Evolutionary conservation across 345 rosid species (phyloP), one percentile per base, ranked within the genome.

Genomic region (Bruguiera gymnorhiza): DNA sequence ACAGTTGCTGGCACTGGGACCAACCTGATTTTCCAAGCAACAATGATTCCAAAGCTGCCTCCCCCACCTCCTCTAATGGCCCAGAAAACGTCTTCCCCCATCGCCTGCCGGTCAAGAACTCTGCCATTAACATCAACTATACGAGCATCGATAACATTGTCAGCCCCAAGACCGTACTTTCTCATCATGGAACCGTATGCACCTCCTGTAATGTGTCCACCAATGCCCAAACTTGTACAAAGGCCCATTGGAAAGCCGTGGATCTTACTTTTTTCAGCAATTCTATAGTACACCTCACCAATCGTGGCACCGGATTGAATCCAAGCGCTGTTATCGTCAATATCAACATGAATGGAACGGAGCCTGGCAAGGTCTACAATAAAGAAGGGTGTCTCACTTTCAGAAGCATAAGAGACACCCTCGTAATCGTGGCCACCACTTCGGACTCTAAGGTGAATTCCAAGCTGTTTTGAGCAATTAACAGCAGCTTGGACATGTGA

Each of bases 51-150:
- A 24, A 90, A 90, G 76, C 89, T 86, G 8, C 78, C 92, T 43
- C 94, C 94, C 15, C 83, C 97, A 0, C 94, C 97, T 24, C 97
- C 97, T 65, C 90, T 57, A 24, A 90, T 86, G 1, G 94, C 97
- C 94, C 96, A 86, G 65, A 88, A 90, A 1, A 73, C 75, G 8
- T 90, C 91, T 62, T 90, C 93, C 0, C 96, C 90, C 97, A 90
- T 88, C 1, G 86, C 55, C 1, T 71, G 60, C 62, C 94, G 54
- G 63, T 90, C 88, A 0, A 88, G 87, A 24, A 88, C 27, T n/a
- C 61, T 79, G 24, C 96, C 93, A 27, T 74, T 74, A 0, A 72
- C 86, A 54, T 85, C 91, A 0, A 90, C 75, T 0, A 90, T 88
- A 66, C 81, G 76, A 36, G 93, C 96, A 67, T 90, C 96, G 0